A percentile compares a stretch with the other conserved stretches of the same genome.
Evolutionary conservation across 495 filamentous ascomycete genomes (phyloP).

Genomic region (Aspergillus incahuasiensis): DNA sequence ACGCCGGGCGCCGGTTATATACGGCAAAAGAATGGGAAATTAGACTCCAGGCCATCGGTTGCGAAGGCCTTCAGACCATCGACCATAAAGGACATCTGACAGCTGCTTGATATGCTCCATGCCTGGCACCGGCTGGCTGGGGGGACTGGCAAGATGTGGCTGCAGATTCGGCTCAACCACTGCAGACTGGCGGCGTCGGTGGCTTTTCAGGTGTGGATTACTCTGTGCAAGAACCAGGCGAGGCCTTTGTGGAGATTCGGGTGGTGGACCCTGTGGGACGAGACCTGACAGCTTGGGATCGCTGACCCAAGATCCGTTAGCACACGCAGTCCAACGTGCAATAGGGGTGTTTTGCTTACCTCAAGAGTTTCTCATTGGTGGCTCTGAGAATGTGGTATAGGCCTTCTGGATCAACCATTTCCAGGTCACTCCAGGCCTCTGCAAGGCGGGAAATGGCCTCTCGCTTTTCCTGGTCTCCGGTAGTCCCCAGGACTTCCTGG

Average conservation of each 20-base stretch:
- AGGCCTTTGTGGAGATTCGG: conserved; percentile 45
- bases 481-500: conserved; percentile 77
- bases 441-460: conserved; percentile 76
- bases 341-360: conserved; percentile 27
- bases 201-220: conserved; percentile 80
- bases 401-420: conserved; percentile 86
- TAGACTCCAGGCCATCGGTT: conserved; percentile 66
- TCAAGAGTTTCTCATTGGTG: conserved; percentile 57
- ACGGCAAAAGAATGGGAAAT: conserved; percentile 11
- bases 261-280: conserved; percentile 39
- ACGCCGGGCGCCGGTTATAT: conserved; percentile 14
- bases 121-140: conserved; percentile 54
- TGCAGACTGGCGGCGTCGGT: conserved; percentile 63
- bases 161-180: conserved; percentile 31
- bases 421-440: conserved; percentile 77
- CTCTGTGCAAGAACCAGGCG: conserved; percentile 74
- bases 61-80: conserved; percentile 83
- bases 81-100: conserved; percentile 80
- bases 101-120: conserved; percentile 91
- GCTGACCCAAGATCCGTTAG: conserved; percentile 24
- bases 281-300: conserved; percentile 50
- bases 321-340: background rate
- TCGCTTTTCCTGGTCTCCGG: conserved; percentile 65
- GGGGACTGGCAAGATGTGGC: conserved; percentile 36
- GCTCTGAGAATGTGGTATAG: conserved; percentile 75